Evolutionary conservation across 805 yeast species (phyloP), one percentile per base, ranked within the genome.

Genomic region (Helenozyma baotianmanensis): DNA sequence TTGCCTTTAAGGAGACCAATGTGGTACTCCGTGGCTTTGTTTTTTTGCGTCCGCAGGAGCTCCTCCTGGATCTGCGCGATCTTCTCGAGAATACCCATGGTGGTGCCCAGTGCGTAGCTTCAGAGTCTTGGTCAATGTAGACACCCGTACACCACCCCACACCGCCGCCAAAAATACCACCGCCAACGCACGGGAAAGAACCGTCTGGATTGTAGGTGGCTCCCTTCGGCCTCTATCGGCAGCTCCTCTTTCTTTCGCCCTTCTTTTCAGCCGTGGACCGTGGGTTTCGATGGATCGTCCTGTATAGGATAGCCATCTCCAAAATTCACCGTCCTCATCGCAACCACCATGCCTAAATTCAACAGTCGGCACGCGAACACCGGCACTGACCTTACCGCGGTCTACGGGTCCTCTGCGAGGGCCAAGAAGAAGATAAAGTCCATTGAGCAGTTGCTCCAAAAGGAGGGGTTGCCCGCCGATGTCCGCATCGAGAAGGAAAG

Each of bases 11-110:
- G 68, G 15, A 90, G 74, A 43, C 98, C 97, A 53, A 90, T 72
- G 58, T 90, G 98, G 60, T 92, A 89, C 67, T 90, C 97, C 1
- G 98, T 90, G 42, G 98, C 97, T 63, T 90, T 90, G 56, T 90
- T 90, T 68, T 92, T 90, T 57, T 90, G 98, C 21, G 98, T 90
- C 41, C 96, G 74, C 21, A 95, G 77, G 70, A 90, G 79, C 60
- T 90, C 98, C 62, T 80, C 87, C 62, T 89, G 95, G 62, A 90
- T 88, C 63, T 80, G 86, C 39, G 79, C 79, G 48, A 88, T 88
- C 54, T 86, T 88, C 42, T 87, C 96, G 21, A 53, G 47, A 14
- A 45, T 41, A 14, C 51, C 51, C 51, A 47, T 47, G 18, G 21
- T 27, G n/a, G 19, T 17, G 19, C 19, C 19, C 8, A 17, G 19